Percentiles rank a stretch among this genome's conserved stretches.
These are phyloP conservation scores for Suillus fuscotomentosus DNA, from an alignment of 768 basidiomycete species.

Conservation along the genomic window DNA sequence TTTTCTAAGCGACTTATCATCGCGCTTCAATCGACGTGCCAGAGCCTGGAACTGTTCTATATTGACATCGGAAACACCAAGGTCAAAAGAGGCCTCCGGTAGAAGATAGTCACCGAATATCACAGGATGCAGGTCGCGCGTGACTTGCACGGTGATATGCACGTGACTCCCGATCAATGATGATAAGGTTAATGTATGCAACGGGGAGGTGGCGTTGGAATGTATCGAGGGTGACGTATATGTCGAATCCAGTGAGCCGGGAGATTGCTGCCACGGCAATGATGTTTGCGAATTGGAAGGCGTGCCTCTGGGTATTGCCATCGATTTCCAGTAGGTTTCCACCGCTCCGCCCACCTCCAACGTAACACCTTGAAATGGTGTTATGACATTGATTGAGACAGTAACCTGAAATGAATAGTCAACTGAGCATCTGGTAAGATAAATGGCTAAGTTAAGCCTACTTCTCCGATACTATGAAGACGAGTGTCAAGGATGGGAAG, in stretches of 20 bases:
- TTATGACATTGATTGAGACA: conserved; percentile 84
- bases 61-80: conserved; percentile 84
- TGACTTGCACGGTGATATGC: conserved; percentile 86
- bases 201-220: conserved; percentile 43
- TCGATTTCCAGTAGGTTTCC: conserved; percentile 98
- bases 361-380: conserved; percentile 88
- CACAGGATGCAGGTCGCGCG: conserved; percentile 89
- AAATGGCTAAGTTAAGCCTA: conserved; percentile 27
- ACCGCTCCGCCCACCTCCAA: conserved; percentile 93
- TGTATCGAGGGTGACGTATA: conserved; percentile 73
- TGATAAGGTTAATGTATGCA: conserved; percentile 75
- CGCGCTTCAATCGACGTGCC: conserved; percentile 50
- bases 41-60: conserved; percentile 75
- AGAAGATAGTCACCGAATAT: conserved; percentile 74
- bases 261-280: conserved; percentile 34
- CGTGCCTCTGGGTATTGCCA: conserved; percentile 30
- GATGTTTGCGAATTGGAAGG: conserved; percentile 33
- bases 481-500: conserved; percentile 91
- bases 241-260: conserved; percentile 46
- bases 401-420: conserved; percentile 54
- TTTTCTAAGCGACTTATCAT: conserved; percentile 32
- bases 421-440: conserved; percentile 6
- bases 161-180: conserved; percentile 90
- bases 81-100: conserved; percentile 68
- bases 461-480: conserved; percentile 92